These are phyloP conservation scores for Calonectria ilicicola DNA, from an alignment of 2,329 filamentous ascomycete genomes.

Conservation along the genomic window DNA sequence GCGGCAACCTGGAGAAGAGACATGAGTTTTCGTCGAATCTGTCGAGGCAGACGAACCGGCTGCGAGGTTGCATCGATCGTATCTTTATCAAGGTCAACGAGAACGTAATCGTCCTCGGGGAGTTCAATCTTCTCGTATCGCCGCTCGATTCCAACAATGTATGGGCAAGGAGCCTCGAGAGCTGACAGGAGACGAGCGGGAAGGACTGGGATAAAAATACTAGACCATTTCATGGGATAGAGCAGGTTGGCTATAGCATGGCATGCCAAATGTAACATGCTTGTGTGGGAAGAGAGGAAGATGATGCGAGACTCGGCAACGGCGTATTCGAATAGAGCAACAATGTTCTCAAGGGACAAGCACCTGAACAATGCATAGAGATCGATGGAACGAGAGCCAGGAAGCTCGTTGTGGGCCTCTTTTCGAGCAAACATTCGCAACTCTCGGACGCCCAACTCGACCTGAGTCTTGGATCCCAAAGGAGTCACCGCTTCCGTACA, in stretches of 20 bases:
- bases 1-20: conserved; percentile 91
- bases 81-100: conserved; percentile 94
- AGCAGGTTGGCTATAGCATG: conserved; percentile 87
- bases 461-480: conserved; percentile 92
- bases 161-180: conserved; percentile 94
- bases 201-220: conserved; percentile 92
- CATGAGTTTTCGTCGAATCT: conserved; percentile 89
- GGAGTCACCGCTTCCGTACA: conserved; percentile 96
- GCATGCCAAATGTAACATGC: conserved; percentile 94
- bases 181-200: conserved; percentile 90
- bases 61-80: conserved; percentile 86
- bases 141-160: conserved; percentile 95
- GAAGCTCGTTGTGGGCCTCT: conserved; percentile 92
- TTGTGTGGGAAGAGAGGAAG: conserved; percentile 92
- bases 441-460: conserved; percentile 91
- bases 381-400: conserved; percentile 90
- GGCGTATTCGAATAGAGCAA: conserved; percentile 93
- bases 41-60: conserved; percentile 84
- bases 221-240: conserved; percentile 93
- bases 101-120: conserved; percentile 94
- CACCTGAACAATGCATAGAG: conserved; percentile 93
- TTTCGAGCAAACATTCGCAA: conserved; percentile 92
- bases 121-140: conserved; percentile 88
- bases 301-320: conserved; percentile 96
- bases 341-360: conserved; percentile 90